A percentile compares a stretch with the other conserved stretches of the same genome.
phyloP scores from a whole-genome alignment of 345 rosid genomes.

The Corchorus capsularis region DNA sequence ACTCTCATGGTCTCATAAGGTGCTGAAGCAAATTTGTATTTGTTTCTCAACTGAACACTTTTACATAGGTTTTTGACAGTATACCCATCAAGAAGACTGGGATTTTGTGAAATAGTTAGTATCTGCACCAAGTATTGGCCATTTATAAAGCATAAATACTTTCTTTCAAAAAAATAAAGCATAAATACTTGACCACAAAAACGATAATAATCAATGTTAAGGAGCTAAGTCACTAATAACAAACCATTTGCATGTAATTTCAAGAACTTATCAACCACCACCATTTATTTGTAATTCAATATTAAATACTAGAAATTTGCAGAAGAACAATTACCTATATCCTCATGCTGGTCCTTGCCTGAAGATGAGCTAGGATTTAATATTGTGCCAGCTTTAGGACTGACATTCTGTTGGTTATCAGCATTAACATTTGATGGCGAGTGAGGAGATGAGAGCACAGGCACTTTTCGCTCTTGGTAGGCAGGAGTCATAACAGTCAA shows the following conservation, averaged over 20 bases:
- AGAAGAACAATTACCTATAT: conserved; percentile 25
- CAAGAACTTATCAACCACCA: neutral
- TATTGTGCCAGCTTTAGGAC: conserved; percentile 17
- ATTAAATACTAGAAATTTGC: conserved; percentile 7
- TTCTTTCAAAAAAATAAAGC: too few relatives aligned
- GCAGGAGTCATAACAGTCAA: conserved; percentile 5
- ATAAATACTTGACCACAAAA: neutral
- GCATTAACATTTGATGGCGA: conserved; percentile 19
- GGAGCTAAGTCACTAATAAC: neutral
- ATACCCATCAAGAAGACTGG: neutral
- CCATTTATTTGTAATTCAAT: neutral
- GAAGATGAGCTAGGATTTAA: neutral
- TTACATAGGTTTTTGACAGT: neutral
- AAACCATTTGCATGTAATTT: neutral
- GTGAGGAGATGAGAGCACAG: conserved; percentile 9
- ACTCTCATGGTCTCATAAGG: neutral
- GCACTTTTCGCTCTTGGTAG: conserved; percentile 19
- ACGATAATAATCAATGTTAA: neutral
- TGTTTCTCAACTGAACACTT: neutral
- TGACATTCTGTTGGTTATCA: conserved; percentile 18
- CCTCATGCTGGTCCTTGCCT: neutral
- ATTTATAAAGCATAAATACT: neutral
- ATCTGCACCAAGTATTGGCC: neutral
- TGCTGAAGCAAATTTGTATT: neutral
- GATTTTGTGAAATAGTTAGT: neutral